Conservation (phyloP, 78 protist genomes). For the Blattamonas nauphoetae region DNA sequence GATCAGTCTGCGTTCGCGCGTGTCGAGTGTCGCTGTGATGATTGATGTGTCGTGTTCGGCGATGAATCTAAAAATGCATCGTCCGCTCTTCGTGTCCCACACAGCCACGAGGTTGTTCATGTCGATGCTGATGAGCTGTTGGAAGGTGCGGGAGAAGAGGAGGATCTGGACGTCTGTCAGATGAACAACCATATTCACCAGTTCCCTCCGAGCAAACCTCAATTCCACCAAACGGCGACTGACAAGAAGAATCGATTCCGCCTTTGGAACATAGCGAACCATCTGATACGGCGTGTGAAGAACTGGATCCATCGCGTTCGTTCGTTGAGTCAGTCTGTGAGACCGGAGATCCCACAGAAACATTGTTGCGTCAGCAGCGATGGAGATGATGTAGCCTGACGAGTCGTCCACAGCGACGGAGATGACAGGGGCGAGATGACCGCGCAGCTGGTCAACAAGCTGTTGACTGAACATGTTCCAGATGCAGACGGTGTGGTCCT, state of each 20-base stretch:
- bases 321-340: no score
- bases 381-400: neutral
- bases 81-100: neutral
- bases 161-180: neutral
- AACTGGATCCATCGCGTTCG: no score
- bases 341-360: neutral
- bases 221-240: no score
- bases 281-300: no score
- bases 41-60: neutral
- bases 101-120: neutral
- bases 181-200: no score
- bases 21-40: neutral
- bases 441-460: neutral
- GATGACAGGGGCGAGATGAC: neutral
- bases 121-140: neutral
- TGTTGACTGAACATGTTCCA: neutral
- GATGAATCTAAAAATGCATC: neutral
- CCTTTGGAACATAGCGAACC: no score
- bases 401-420: neutral
- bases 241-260: no score
- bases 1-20: neutral
- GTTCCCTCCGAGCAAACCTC: no score
- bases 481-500: neutral
- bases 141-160: neutral
- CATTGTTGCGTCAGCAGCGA: neutral